phyloP scores from a whole-genome alignment of 2,329 filamentous ascomycete genomes.

The Bipolaris bicolor region DNA sequence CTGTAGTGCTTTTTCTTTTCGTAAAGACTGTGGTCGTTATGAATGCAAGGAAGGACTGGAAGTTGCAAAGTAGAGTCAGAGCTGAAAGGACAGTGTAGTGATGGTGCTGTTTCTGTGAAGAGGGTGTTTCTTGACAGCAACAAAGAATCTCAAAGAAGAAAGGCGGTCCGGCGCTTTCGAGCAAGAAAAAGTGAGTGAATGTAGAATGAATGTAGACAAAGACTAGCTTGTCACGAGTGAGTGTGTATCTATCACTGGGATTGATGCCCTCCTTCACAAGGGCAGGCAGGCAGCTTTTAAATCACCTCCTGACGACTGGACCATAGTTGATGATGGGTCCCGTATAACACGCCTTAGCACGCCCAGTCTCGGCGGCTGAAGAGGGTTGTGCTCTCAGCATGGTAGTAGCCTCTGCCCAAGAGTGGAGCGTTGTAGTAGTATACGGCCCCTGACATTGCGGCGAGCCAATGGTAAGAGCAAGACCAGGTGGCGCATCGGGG shows the following conservation, averaged over 20 bases:
- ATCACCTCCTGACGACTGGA: slow-evolving; percentile 16
- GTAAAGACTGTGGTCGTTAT: slow-evolving; percentile 16
- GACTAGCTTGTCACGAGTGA: slow-evolving; percentile 41
- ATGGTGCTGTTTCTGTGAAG: slow-evolving; percentile 15
- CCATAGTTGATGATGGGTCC: slow-evolving; percentile 18
- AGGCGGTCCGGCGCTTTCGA: slow-evolving; percentile 41
- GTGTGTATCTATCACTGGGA: slow-evolving; percentile 29
- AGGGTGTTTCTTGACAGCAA: slow-evolving; percentile 19
- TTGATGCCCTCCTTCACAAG: slow-evolving; percentile 29
- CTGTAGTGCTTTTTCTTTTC: slow-evolving; percentile 6
- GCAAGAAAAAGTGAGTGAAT: slow-evolving; percentile 33
- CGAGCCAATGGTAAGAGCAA: slow-evolving; percentile 32
- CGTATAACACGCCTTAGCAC: slow-evolving; percentile 26
- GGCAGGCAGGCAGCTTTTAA: slow-evolving; percentile 31
- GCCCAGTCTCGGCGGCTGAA: slow-evolving; percentile 28
- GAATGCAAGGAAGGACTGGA: slow-evolving; percentile 9
- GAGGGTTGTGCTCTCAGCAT: slow-evolving; percentile 34
- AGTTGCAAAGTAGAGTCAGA: slow-evolving; percentile 21
- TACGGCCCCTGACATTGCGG: slow-evolving; percentile 24
- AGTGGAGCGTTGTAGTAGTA: slow-evolving; percentile 23
- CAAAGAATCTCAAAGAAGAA: slow-evolving; percentile 32
- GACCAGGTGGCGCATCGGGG: slow-evolving; percentile 16
- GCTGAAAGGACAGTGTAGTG: slow-evolving; percentile 18
- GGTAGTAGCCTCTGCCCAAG: slow-evolving; percentile 10
- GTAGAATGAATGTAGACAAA: slow-evolving; percentile 41